phyloP scores from a whole-genome alignment of 805 yeast species.

The Ogataea nitratoaversa region DNA sequence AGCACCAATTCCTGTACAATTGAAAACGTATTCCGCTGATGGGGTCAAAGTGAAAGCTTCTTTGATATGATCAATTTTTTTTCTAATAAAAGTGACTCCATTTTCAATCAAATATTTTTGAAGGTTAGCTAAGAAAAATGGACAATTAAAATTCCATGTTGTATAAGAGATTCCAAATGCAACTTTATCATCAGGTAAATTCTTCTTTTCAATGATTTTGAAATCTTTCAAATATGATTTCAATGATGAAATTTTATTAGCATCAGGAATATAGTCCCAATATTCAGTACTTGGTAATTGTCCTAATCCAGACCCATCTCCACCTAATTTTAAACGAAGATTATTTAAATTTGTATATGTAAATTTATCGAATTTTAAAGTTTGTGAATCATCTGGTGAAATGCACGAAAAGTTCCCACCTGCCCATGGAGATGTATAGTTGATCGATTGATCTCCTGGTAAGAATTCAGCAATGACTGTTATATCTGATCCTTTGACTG shows the following conservation, averaged over 20 bases:
- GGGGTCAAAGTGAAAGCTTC: constrained; percentile 42
- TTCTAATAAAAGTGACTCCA: constrained; percentile 51
- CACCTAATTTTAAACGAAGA: constrained; percentile 47
- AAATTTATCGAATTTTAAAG: constrained; percentile 48
- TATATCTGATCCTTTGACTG: constrained; percentile 39
- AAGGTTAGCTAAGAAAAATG: constrained; percentile 50
- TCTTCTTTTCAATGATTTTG: constrained; percentile 30
- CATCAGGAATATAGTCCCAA: constrained; percentile 49
- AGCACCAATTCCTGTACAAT: constrained; percentile 77
- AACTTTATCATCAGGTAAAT: constrained; percentile 50
- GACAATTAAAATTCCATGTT: constrained; percentile 73
- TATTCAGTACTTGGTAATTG: constrained; percentile 52
- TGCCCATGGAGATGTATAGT: constrained; percentile 81
- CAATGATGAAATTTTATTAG: constrained; percentile 43
- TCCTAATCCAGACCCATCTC: constrained; percentile 49
- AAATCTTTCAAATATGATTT: constrained; percentile 47
- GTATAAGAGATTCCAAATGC: constrained; percentile 51
- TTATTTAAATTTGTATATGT: constrained; percentile 48
- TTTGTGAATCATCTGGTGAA: constrained; percentile 51
- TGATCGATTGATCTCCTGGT: constrained; percentile 75
- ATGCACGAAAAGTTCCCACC: constrained; percentile 61
- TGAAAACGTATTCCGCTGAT: constrained; percentile 51
- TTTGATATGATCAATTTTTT: constrained; percentile 46
- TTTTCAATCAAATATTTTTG: constrained; percentile 36
- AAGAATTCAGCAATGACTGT: constrained; percentile 59